Evolutionary conservation across 2,329 filamentous ascomycete species (phyloP), one percentile per base, ranked within the genome.

Genomic region (Curvularia eragrostidis): DNA sequence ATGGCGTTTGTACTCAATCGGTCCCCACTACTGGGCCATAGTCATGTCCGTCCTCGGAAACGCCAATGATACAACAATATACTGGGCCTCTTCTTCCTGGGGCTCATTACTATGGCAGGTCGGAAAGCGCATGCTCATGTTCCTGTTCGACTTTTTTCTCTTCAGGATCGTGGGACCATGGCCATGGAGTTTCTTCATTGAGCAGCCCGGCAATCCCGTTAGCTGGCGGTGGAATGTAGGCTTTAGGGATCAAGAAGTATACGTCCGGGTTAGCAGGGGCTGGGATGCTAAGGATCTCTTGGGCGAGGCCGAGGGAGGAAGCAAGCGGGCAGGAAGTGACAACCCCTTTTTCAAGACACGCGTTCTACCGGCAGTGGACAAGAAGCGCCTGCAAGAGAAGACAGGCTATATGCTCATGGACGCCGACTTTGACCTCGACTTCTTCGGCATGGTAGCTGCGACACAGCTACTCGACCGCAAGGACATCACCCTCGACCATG

Each of bases 361-460:
- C 57, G 78, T 96, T 44, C 77, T 87, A 61, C 83, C 86, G 1
- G 93, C 91, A 2, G 89, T 93, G 3, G 84, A 88, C 15, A 84
- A 87, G 21, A 78, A 86, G 68, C 82, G 88, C 51, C 81, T 94
- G 68, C 81, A 84, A 66, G 83, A 87, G 66, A 97, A 96, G 83
- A 97, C 93, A 28, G 93, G 92, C 19, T 96, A 96, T 73, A 78
- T 96, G 62, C 88, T 95, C 65, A 90, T 96, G 82, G 91, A 93
- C 73, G 85, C 84, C 61, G 85, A 92, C 61, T 98, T 92, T 89
- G 91, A 96, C 75, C 80, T 97, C 59, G 93, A 97, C 74, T 97
- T 93, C 84, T 83, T 83, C 46, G 84, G 84, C 19, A 97, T 97
- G 91, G 80, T 92, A 12, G 79, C 84, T 61, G 91, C 91, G 3